phyloP scores from a whole-genome alignment of 768 basidiomycete species.

The Amanita pseudoporphyria region DNA sequence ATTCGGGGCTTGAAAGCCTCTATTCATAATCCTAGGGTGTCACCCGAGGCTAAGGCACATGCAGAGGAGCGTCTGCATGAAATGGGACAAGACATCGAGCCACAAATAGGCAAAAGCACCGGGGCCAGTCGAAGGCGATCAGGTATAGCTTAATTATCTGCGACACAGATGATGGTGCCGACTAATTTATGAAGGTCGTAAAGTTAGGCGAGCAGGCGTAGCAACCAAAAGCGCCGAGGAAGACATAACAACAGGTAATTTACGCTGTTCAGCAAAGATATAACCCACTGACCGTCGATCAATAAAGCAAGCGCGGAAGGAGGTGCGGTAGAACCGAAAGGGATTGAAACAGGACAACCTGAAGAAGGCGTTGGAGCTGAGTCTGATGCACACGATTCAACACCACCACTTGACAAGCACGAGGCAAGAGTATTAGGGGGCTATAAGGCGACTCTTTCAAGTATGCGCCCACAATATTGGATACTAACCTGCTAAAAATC shows the following conservation, averaged over 20 bases:
- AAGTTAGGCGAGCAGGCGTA: neutral
- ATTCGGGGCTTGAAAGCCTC: conserved; percentile 49
- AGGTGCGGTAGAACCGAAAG: conserved; percentile 1
- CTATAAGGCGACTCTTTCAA: conserved; percentile 21
- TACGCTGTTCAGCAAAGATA: neutral
- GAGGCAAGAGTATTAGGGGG: conserved; percentile 17
- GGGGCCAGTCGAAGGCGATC: conserved; percentile 1
- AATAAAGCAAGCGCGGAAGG: neutral
- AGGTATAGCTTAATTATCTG: neutral
- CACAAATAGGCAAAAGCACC: neutral
- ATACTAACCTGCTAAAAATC: neutral
- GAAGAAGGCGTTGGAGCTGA: neutral
- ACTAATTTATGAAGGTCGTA: neutral
- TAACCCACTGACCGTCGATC: neutral
- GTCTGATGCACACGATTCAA: neutral
- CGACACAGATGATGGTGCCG: neutral
- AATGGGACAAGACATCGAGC: conserved; percentile 3
- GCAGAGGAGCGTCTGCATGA: conserved; percentile 20
- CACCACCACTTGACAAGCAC: conserved; percentile 1
- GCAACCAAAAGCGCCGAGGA: neutral
- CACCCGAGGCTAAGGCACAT: conserved; percentile 34
- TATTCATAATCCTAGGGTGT: conserved; percentile 45
- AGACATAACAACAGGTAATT: neutral
- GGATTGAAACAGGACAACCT: neutral
- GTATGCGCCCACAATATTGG: conserved; percentile 12